Percentiles rank a stretch among this genome's conserved stretches.
phyloP scores from a whole-genome alignment of 805 yeast species.

The Sugiyamaella mastotermitis region DNA sequence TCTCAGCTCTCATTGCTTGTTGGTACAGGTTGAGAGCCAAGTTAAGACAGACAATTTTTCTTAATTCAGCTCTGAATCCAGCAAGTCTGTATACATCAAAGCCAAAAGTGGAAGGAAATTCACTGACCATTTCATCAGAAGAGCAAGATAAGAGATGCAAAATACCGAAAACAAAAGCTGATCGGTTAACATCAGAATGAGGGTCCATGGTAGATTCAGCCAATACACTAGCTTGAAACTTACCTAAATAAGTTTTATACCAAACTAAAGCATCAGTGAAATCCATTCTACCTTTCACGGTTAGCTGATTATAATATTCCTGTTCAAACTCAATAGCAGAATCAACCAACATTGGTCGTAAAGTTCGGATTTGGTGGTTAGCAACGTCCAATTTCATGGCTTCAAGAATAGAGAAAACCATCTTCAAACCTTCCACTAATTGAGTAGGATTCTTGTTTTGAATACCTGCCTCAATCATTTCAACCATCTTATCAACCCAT shows the following conservation, averaged over 20 bases:
- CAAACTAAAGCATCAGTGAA: slow-evolving; percentile 58
- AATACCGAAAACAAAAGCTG: slow-evolving; percentile 20
- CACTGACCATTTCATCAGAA: slow-evolving; percentile 63
- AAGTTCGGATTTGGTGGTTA: slow-evolving; percentile 82
- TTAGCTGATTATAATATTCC: slow-evolving; percentile 54
- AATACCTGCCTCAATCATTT: slow-evolving; percentile 42
- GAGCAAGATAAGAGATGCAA: slow-evolving; percentile 60
- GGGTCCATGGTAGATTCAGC: background rate
- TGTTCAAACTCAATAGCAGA: slow-evolving; percentile 86
- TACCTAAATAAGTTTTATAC: slow-evolving; percentile 41
- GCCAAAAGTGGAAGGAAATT: slow-evolving; percentile 76
- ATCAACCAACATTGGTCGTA: slow-evolving; percentile 77
- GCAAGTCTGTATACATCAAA: slow-evolving; percentile 80
- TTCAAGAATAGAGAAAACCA: slow-evolving; percentile 76
- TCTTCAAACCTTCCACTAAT: slow-evolving; percentile 69
- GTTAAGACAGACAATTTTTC: slow-evolving; percentile 77
- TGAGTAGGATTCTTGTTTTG: slow-evolving; percentile 37
- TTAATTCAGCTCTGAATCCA: slow-evolving; percentile 73
- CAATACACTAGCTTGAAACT: slow-evolving; percentile 5
- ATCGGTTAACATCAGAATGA: slow-evolving; percentile 18
- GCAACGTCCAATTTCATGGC: slow-evolving; percentile 95
- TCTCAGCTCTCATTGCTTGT: slow-evolving; percentile 43
- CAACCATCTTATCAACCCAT: slow-evolving; percentile 80
- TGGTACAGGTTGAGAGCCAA: slow-evolving; percentile 67
- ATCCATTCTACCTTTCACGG: slow-evolving; percentile 48